Conservation (phyloP, 306 rosid genomes). For the Gillenia trifoliata region DNA sequence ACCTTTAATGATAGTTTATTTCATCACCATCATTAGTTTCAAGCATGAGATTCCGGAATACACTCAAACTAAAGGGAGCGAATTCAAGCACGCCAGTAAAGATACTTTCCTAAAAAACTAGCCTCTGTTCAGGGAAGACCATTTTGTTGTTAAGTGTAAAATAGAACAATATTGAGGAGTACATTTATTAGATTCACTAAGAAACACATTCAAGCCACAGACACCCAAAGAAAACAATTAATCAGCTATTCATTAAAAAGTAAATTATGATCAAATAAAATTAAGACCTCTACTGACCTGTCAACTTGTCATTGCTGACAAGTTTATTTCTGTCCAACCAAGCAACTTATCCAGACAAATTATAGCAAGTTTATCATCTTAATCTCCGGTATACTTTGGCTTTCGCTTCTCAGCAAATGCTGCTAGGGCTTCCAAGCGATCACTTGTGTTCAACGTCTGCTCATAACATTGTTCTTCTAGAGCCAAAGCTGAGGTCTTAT, state of each 20-base stretch:
- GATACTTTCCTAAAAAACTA: neutral
- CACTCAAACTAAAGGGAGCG: neutral
- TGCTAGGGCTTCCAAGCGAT: conserved; percentile 80
- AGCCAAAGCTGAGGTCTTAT: conserved; percentile 44
- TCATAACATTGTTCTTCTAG: conserved; percentile 80
- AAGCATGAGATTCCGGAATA: neutral
- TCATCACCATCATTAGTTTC: neutral
- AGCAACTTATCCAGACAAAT: neutral
- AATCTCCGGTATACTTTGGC: conserved; percentile 67
- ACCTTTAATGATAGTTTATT: too few species aligned
- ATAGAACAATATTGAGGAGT: neutral
- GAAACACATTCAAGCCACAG: neutral
- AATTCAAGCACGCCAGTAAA: neutral
- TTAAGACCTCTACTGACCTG: neutral
- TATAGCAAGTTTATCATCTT: conserved; percentile 14
- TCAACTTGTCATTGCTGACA: neutral
- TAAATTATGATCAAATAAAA: neutral
- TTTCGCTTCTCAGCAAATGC: conserved; percentile 93
- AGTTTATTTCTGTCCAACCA: neutral
- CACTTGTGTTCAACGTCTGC: conserved; percentile 59
- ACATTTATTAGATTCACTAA: neutral
- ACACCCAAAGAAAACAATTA: neutral
- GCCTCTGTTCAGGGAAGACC: neutral
- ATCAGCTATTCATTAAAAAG: neutral
- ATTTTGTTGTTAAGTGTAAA: neutral